Percentiles rank a stretch among this genome's conserved stretches.
Conservation (phyloP, 2,329 filamentous ascomycete species). For the Ophiostoma novo-ulmi region DNA sequence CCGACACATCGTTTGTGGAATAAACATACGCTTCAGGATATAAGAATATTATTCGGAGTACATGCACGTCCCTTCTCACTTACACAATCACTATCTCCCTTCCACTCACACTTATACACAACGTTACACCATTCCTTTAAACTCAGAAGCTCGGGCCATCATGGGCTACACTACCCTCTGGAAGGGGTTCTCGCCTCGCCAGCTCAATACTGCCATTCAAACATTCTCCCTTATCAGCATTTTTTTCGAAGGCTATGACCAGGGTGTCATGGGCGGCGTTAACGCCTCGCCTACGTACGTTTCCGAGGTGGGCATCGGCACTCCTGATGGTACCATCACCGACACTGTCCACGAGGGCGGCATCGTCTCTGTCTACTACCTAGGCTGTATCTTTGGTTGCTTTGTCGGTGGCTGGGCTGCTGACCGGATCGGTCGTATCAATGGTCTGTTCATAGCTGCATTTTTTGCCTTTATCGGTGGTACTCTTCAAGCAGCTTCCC, state of each 20-base stretch:
- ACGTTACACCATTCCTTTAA: background rate
- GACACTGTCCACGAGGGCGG: slow-evolving; percentile 47
- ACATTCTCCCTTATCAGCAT: slow-evolving; percentile 33
- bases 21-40: background rate
- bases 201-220: slow-evolving; percentile 39
- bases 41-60: background rate
- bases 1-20: background rate
- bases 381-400: slow-evolving; percentile 36
- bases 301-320: slow-evolving; percentile 43
- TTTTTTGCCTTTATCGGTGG: slow-evolving; percentile 46
- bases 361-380: slow-evolving; percentile 49
- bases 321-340: slow-evolving; percentile 42
- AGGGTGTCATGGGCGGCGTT: slow-evolving; percentile 51
- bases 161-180: slow-evolving; percentile 41
- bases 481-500: slow-evolving; percentile 43
- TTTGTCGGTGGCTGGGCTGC: slow-evolving; percentile 38
- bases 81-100: background rate
- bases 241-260: slow-evolving; percentile 47
- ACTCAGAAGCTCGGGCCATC: slow-evolving; percentile 21
- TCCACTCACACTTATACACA: background rate
- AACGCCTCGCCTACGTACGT: slow-evolving; percentile 42
- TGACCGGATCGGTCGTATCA: slow-evolving; percentile 51
- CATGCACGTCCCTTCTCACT: background rate
- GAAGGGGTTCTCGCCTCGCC: slow-evolving; percentile 39
- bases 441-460: slow-evolving; percentile 42